phyloP scores from a whole-genome alignment of 2,329 filamentous ascomycete species.

The Didymosphaeria variabile region DNA sequence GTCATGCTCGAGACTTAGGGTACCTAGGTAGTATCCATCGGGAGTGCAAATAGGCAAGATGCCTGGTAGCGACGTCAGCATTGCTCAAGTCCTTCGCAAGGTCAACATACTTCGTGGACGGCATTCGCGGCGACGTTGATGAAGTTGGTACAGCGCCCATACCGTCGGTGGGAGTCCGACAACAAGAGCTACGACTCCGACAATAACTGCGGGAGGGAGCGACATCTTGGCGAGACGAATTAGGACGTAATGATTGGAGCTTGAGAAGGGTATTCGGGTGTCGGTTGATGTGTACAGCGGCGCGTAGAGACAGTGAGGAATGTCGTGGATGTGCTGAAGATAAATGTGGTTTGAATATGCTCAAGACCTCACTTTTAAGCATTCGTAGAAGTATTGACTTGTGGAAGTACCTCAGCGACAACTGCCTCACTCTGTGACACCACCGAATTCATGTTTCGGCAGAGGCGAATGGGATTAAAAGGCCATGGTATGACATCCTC shows the following conservation, averaged over 20 bases:
- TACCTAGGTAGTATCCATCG: neutral
- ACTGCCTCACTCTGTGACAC: neutral
- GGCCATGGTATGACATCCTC: neutral
- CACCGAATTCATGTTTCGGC: neutral
- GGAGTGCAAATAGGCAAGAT: neutral
- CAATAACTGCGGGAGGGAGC: slow-evolving; percentile 19
- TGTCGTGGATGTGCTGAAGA: no score
- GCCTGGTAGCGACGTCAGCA: neutral
- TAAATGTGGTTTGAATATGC: neutral
- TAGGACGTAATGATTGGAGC: neutral
- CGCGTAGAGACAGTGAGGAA: no score
- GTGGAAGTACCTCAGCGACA: neutral
- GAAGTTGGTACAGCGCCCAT: slow-evolving; percentile 21
- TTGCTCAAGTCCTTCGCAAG: neutral
- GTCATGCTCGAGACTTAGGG: neutral
- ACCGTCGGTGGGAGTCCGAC: slow-evolving; percentile 19
- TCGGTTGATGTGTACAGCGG: no score
- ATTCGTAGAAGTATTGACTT: neutral
- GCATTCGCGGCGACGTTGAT: slow-evolving; percentile 15
- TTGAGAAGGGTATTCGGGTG: neutral
- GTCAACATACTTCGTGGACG: neutral
- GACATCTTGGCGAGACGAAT: slow-evolving; percentile 14
- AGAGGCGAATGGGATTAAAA: neutral
- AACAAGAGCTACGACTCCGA: slow-evolving; percentile 20
- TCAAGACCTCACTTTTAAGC: neutral